A percentile compares a stretch with the other conserved stretches of the same genome.
Evolutionary conservation across 192 early-diverging fungal species (phyloP).

Genomic region (Glomus cerebriforme): DNA sequence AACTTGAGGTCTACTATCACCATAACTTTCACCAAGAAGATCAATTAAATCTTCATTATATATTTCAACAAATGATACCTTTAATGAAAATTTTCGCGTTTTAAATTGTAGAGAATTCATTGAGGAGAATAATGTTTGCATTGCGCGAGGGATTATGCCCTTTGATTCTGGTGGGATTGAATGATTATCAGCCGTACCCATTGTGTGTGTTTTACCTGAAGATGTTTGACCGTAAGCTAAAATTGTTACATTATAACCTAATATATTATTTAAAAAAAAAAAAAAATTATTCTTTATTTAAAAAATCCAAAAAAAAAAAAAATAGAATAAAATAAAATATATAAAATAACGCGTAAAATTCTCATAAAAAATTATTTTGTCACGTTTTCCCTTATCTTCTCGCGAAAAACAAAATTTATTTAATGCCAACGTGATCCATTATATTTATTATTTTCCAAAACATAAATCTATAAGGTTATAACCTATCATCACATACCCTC

Average conservation of each 20-base stretch:
- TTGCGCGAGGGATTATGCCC: conserved; percentile 75
- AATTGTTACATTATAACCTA: conserved; percentile 93
- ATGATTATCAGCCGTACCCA: conserved; percentile 74
- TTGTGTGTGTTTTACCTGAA: conserved; percentile 94
- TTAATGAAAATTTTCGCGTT: conserved; percentile 45
- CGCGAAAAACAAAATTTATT: too few species aligned
- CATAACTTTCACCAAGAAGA: conserved; percentile 67
- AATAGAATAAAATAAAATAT: too few species aligned
- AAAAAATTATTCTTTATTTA: conserved; percentile 7
- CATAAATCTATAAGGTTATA: not conserved
- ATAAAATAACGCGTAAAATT: too few species aligned
- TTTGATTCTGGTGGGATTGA: conserved; percentile 44
- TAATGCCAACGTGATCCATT: not conserved
- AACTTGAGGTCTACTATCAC: conserved; percentile 60
- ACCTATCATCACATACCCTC: conserved; percentile 43
- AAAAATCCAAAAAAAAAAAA: too few species aligned
- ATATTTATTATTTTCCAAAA: not conserved
- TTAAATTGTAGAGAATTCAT: conserved; percentile 36
- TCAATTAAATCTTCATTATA: conserved; percentile 98
- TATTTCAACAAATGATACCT: conserved; percentile 93
- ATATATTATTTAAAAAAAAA: not conserved
- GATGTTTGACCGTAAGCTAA: conserved; percentile 95
- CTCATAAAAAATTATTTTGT: too few species aligned
- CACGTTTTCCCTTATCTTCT: too few species aligned
- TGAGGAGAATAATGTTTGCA: conserved; percentile 60